Evolutionary conservation across 1,139 yeast species (phyloP).

Genomic region (Dujonia santamariae): DNA sequence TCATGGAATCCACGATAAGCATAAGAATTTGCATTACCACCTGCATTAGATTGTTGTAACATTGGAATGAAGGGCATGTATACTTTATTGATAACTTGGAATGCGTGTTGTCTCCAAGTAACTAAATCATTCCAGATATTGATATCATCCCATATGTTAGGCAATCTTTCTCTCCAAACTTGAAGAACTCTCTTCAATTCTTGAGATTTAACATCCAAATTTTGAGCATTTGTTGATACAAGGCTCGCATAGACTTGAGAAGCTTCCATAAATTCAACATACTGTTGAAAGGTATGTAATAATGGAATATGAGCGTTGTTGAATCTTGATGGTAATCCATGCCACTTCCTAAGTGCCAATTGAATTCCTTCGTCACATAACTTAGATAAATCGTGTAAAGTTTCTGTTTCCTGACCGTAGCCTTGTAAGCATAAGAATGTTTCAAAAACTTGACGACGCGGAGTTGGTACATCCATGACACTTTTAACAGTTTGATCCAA

Average conservation of each 20-base stretch:
- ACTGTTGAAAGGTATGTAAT: slow-evolving; percentile 93
- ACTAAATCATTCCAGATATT: slow-evolving; percentile 97
- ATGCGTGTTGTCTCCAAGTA: slow-evolving; percentile 98
- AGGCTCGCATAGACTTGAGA: slow-evolving; percentile 89
- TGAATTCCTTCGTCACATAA: slow-evolving; percentile 97
- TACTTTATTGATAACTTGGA: slow-evolving; percentile 92
- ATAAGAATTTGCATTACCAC: slow-evolving; percentile 78
- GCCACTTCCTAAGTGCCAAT: slow-evolving; percentile 89
- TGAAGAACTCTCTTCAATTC: slow-evolving; percentile 91
- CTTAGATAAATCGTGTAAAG: slow-evolving; percentile 75
- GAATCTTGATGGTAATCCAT: slow-evolving; percentile 74
- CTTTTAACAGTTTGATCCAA: slow-evolving; percentile 91
- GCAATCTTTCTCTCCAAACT: slow-evolving; percentile 97
- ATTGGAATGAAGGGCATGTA: slow-evolving; percentile 92
- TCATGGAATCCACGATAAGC: slow-evolving; percentile 98
- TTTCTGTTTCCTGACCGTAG: slow-evolving; percentile 85
- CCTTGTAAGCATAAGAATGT: slow-evolving; percentile 92
- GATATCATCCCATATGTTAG: slow-evolving; percentile 96
- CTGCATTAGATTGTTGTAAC: slow-evolving; percentile 70
- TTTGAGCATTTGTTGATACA: slow-evolving; percentile 87
- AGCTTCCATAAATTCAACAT: slow-evolving; percentile 97
- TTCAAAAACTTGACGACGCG: slow-evolving; percentile 92
- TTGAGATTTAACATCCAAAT: slow-evolving; percentile 87
- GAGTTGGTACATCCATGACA: slow-evolving; percentile 98
- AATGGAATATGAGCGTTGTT: slow-evolving; percentile 87